Conservation (phyloP, 805 yeast species). For the Nakazawaea siamensis region DNA sequence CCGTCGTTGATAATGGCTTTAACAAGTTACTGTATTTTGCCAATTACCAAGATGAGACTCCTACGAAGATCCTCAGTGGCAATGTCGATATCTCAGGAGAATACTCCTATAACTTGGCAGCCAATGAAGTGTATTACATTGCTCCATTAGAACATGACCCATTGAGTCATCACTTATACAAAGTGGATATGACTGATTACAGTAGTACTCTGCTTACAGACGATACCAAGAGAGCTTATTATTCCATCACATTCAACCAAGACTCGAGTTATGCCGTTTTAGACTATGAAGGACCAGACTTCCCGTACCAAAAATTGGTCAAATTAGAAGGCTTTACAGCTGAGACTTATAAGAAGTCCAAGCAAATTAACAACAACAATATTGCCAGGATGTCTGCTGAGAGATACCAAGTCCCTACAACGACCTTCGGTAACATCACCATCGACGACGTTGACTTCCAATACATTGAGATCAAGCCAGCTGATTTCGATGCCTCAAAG, state of each 20-base stretch:
- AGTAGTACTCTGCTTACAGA: slow-evolving; percentile 20
- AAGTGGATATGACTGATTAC: slow-evolving; percentile 29
- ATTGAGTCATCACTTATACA: slow-evolving; percentile 52
- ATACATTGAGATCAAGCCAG: slow-evolving; percentile 57
- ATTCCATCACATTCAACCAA: slow-evolving; percentile 43
- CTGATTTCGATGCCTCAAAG: slow-evolving; percentile 30
- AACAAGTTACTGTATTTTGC: slow-evolving; percentile 59
- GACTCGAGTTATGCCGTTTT: slow-evolving; percentile 46
- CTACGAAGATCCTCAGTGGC: slow-evolving; percentile 33
- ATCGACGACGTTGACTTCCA: slow-evolving; percentile 34
- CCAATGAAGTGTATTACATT: slow-evolving; percentile 41
- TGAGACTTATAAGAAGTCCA: slow-evolving; percentile 1
- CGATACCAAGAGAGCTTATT: slow-evolving; percentile 33
- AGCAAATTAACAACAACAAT: slow-evolving; percentile 5
- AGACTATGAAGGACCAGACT: slow-evolving; percentile 37
- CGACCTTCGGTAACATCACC: slow-evolving; percentile 24
- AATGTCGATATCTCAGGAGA: slow-evolving; percentile 45
- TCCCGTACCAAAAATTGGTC: slow-evolving; percentile 38
- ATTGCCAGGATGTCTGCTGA: not conserved
- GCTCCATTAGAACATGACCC: slow-evolving; percentile 44
- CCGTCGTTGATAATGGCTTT: slow-evolving; percentile 44
- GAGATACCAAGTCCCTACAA: slow-evolving; percentile 39
- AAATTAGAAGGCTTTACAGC: slow-evolving; percentile 12
- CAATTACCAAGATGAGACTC: slow-evolving; percentile 32
- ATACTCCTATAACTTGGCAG: slow-evolving; percentile 37